Conservation (phyloP, 2,329 filamentous ascomycete species). For the Cercospora sp. region DNA sequence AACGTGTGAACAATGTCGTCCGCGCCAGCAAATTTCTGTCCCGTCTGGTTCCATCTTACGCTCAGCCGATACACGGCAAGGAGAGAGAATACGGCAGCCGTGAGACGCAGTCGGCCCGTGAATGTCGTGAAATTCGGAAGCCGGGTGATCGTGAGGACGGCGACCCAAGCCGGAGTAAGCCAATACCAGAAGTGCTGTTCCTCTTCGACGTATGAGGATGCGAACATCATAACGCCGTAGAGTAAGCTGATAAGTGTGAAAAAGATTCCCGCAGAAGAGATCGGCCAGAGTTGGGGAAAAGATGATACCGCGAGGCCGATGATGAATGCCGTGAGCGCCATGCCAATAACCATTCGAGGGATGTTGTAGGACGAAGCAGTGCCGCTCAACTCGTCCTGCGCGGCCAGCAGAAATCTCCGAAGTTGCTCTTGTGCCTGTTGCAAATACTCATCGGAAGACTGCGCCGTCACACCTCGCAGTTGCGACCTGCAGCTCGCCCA, state of each 20-base stretch:
- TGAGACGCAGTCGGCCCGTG: constrained; percentile 9
- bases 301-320: constrained; percentile 42
- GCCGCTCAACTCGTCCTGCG: constrained; percentile 79
- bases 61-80: constrained; percentile 66
- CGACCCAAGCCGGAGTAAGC: constrained; percentile 69
- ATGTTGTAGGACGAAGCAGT: constrained; percentile 93
- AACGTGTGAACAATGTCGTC: constrained; percentile 79
- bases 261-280: constrained; percentile 50
- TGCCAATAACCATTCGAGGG: constrained; percentile 56
- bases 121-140: constrained; percentile 7
- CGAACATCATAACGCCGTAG: constrained; percentile 93
- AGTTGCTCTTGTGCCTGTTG: background rate
- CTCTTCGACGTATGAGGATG: constrained; percentile 95
- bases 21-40: constrained; percentile 91
- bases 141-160: constrained; percentile 36
- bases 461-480: constrained; percentile 31
- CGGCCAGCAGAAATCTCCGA: constrained; percentile 62
- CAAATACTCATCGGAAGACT: background rate
- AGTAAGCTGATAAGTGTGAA: constrained; percentile 42
- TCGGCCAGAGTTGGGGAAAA: constrained; percentile 35
- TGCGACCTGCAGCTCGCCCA: constrained; percentile 24
- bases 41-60: constrained; percentile 92
- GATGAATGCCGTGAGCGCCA: constrained; percentile 46
- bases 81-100: constrained; percentile 39
- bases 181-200: constrained; percentile 99